These are phyloP conservation scores for Ogataea sp. DNA, from an alignment of 805 yeast species.

Conservation along the genomic window DNA sequence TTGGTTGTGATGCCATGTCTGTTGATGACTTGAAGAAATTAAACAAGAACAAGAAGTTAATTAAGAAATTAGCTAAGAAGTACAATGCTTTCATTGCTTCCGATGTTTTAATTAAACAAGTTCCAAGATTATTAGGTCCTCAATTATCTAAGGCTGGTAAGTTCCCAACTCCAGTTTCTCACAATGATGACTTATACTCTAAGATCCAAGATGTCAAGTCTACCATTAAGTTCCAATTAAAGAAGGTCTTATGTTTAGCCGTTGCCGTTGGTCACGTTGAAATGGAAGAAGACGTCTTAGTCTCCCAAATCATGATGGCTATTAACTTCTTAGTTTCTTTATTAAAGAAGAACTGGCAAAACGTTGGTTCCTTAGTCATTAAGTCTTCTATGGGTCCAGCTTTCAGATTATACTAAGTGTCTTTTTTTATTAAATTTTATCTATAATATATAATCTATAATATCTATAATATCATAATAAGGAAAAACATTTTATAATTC, in stretches of 20 bases:
- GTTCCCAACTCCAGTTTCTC: slow-evolving; percentile 99
- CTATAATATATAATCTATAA: neutral
- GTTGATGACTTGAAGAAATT: slow-evolving; percentile 99
- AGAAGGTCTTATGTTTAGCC: slow-evolving; percentile 99
- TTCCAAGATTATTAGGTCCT: slow-evolving; percentile 99
- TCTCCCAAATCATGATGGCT: slow-evolving; percentile 97
- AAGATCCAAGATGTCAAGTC: slow-evolving; percentile 97
- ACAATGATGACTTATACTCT: slow-evolving; percentile 93
- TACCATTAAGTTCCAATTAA: slow-evolving; percentile 99
- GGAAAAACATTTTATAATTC: neutral
- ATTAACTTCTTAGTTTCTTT: slow-evolving; percentile 98
- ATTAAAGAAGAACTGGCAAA: slow-evolving; percentile 99
- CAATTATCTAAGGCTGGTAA: slow-evolving; percentile 99
- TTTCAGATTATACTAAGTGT: slow-evolving; percentile 91
- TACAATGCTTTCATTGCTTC: slow-evolving; percentile 99
- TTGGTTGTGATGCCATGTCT: slow-evolving; percentile 99
- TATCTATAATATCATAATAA: neutral
- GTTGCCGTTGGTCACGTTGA: slow-evolving; percentile 99
- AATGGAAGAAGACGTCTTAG: slow-evolving; percentile 95
- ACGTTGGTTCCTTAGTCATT: slow-evolving; percentile 98
- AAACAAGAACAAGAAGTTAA: slow-evolving; percentile 99
- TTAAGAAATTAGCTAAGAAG: slow-evolving; percentile 99
- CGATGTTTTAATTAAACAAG: slow-evolving; percentile 98
- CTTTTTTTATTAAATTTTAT: neutral
- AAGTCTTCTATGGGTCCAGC: slow-evolving; percentile 99